Base-by-base conservation (phyloP, 2,329 filamentous ascomycete genomes). In the Pseudogymnoascus sp. region DNA sequence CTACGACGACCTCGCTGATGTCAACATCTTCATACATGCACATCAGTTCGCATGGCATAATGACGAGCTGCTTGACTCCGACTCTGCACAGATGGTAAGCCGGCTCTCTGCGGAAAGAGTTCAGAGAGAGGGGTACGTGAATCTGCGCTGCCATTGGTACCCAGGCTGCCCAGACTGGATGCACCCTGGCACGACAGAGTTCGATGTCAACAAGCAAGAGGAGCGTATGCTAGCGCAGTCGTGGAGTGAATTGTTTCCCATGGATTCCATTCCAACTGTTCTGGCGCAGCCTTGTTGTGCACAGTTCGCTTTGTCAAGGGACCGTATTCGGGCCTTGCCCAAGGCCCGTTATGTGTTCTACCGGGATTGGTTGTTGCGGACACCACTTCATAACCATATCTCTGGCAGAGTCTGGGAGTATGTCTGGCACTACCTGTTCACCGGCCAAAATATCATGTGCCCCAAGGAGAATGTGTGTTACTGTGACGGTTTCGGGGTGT, bases 361-460 rank as follows among this genome's bases (percentile, higher is more conserved):
- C 70, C 77, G 84, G 3, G 74, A 85, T 43, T 89, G 86, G 86
- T 68, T 88, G 43, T 70, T 85, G 7, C 75, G 80, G 5, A 84
- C 84, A 2, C 73, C 78, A 6, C 71, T 84, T 50, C 75, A 76
- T 6, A 83, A 87, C 68, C 77, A 77, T n/a, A 72, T 81, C 26
- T 83, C 80, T 16, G 85, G 85, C 3, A 75, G 85, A 28, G 79
- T 87, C 4, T 79, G 87, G 71, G 86, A 89, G 69, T 88, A 86
- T 66, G 75, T 85, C 59, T 89, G 86, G 85, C 86, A 89, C 53
- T 70, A 70, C 46, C 60, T 70, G 0, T 71, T 69, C 60, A 60
- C 69, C 2, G 61, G 61, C 33, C 68, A 72, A 16, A 66, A 69
- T n/a, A 64, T 68, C 4, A 53, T 69, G 12, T 72, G 71, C 46